Evolutionary conservation across 805 yeast species (phyloP), one percentile per base, ranked within the genome.

Genomic region (Candida koratica): DNA sequence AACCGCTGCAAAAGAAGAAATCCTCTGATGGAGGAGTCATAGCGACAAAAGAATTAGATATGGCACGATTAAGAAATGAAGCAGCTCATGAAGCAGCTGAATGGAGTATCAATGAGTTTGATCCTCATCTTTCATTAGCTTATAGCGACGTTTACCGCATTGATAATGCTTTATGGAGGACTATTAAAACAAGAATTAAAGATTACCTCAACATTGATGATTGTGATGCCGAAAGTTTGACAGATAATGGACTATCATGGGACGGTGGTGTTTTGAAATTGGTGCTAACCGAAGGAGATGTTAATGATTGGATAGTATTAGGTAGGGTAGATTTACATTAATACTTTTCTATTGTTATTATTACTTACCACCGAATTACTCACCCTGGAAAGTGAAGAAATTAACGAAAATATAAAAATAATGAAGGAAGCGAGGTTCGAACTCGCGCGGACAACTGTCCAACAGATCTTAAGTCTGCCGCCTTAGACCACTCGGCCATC

Each of bases 71-170:
- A 4, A 55, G 63, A 37, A 64, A 67, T 6, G 61, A 68, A 28
- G 64, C 71, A 22, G 79, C 86, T 0, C 65, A 59, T 5, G 65
- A 65, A 17, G 73, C 72, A 0, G 64, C 69, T 4, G 53, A 49
- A 14, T 83, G 90, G 89, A 70, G 73, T 4, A 42, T 41, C 10
- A 49, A 58, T 4, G 81, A 77, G 36, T 84, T 66, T 51, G 76
- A 73, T 35, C 94, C 95, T 1, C 95, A 84, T 53, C 61, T 84
- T 12, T 80, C 88, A 6, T 57, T 84, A 37, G 78, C 78, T 4
- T 84, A 84, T 55, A 77, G 87, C 7, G 71, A 77, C 40, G 53
- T 73, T 17, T 70, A 75, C 45, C 86, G 85, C 7, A 72, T 85
- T 10, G 80, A 80, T 44, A 79, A 71, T 48, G 88, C 89, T 1